Evolutionary conservation across 2,329 filamentous ascomycete genomes (phyloP).

Genomic region (Claviceps capensis): DNA sequence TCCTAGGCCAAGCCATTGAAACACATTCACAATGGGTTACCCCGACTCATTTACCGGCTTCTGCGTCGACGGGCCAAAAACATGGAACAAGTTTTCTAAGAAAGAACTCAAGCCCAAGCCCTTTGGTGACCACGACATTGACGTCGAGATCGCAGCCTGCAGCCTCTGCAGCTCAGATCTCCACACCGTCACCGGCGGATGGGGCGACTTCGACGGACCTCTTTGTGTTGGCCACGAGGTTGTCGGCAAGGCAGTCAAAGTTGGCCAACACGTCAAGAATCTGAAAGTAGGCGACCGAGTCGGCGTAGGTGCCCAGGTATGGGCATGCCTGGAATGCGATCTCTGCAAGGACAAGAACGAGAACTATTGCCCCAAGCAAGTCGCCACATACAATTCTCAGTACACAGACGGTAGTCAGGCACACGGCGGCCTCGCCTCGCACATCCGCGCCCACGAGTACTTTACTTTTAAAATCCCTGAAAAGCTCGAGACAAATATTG

Average conservation of each 20-base stretch:
- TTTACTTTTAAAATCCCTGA: slow-evolving; percentile 49
- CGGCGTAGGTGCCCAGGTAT: slow-evolving; percentile 47
- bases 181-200: slow-evolving; percentile 43
- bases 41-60: slow-evolving; percentile 31
- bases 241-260: slow-evolving; percentile 37
- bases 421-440: slow-evolving; percentile 49
- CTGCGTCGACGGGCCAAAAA: slow-evolving; percentile 26
- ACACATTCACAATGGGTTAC: slow-evolving; percentile 23
- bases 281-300: slow-evolving; percentile 51
- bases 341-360: slow-evolving; percentile 34
- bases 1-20: no score
- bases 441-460: slow-evolving; percentile 36
- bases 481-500: slow-evolving; percentile 31
- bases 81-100: slow-evolving; percentile 28
- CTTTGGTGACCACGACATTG: slow-evolving; percentile 30
- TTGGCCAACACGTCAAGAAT: slow-evolving; percentile 30
- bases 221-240: slow-evolving; percentile 46
- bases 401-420: slow-evolving; percentile 45
- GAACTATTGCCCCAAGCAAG: slow-evolving; percentile 33
- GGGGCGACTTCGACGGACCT: slow-evolving; percentile 33
- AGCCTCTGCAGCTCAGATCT: slow-evolving; percentile 50
- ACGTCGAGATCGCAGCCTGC: slow-evolving; percentile 59
- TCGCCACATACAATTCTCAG: slow-evolving; percentile 43
- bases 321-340: slow-evolving; percentile 38
- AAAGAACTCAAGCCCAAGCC: slow-evolving; percentile 23